Base-by-base conservation (phyloP, 768 basidiomycete genomes). In the Suillus hirtellus region DNA sequence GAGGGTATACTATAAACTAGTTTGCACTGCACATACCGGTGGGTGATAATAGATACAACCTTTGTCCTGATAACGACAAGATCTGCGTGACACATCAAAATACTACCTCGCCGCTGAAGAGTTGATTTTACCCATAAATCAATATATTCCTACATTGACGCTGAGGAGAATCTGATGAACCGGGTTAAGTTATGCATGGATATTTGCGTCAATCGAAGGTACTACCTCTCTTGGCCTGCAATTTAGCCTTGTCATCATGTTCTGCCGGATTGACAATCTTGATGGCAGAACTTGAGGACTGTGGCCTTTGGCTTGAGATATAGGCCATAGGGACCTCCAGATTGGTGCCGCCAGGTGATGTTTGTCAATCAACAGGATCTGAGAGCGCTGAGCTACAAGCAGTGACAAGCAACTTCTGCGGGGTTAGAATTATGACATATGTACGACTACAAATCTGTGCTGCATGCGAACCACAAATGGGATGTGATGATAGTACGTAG, bases 141-240 rank as follows among this genome's bases (percentile, higher is more conserved):
- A 91, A 79, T 59, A 95, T 87, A 80, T 97, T 96, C 72, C 92
- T 87, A 77, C 95, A 97, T 70, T 95, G 90, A 60, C 89, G 85
- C 73, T 89, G 87, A 15, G 84, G 81, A 53, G 85, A 81, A 77
- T 92, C 89, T 91, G 71, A 47, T 47, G 50, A 15, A 50, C 47
- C 24, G 17, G 24, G 54, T 65, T 63, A 38, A 67, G 60, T 56
- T 53, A 60, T 54, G 62, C 58, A 63, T 61, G 50, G 67, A 61
- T 60, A 60, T 55, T 56, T 34, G 52, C 63, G 42, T 40, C 19
- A 61, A 42, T 31, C 31, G 59, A 59, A 55, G 37, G 19, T 24
- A 81, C 81, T 69, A 87, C 88, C 87, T 79, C 86, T 89, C 70
- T 84, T 82, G 17, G 76, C 71, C 31, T 78, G 71, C 53, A 77